Conservation (phyloP, 306 rosid genomes). For the Medicago truncatula region DNA sequence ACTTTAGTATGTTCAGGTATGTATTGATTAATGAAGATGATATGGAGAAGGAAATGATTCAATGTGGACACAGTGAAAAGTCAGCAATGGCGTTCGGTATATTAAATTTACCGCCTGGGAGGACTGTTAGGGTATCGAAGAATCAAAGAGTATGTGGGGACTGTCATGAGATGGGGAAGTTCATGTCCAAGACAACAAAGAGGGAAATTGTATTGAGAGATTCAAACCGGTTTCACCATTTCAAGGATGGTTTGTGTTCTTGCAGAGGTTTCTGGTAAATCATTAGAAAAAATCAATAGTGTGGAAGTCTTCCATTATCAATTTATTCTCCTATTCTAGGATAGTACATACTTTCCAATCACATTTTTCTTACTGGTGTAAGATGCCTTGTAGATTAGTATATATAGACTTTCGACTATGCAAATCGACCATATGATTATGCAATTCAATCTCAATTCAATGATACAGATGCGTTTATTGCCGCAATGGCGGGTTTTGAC, state of each 20-base stretch:
- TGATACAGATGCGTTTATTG: not conserved
- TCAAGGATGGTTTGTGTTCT: constrained; percentile 47
- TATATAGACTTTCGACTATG: not conserved
- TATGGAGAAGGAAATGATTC: constrained; percentile 66
- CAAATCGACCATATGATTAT: not conserved
- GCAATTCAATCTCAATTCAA: not conserved
- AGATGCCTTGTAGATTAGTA: not conserved
- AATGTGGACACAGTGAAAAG: constrained; percentile 76
- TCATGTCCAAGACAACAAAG: constrained; percentile 36
- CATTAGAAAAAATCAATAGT: not conserved
- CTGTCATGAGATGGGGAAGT: constrained; percentile 48
- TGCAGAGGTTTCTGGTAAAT: constrained; percentile 51
- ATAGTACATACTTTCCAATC: not conserved
- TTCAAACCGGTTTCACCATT: constrained; percentile 49
- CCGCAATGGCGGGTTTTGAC: not conserved
- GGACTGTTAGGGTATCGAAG: constrained; percentile 45
- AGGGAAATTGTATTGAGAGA: constrained; percentile 47
- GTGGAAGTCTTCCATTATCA: not conserved
- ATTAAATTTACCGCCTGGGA: constrained; percentile 41
- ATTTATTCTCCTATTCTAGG: no score
- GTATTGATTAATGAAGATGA: constrained; percentile 69
- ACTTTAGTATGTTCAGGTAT: constrained; percentile 54
- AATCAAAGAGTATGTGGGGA: constrained; percentile 46
- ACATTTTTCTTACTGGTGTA: not conserved
- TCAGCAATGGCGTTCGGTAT: constrained; percentile 70